Evolutionary conservation across 2,329 filamentous ascomycete genomes (phyloP), one percentile per base, ranked within the genome.

Genomic region (Penicillium freii): DNA sequence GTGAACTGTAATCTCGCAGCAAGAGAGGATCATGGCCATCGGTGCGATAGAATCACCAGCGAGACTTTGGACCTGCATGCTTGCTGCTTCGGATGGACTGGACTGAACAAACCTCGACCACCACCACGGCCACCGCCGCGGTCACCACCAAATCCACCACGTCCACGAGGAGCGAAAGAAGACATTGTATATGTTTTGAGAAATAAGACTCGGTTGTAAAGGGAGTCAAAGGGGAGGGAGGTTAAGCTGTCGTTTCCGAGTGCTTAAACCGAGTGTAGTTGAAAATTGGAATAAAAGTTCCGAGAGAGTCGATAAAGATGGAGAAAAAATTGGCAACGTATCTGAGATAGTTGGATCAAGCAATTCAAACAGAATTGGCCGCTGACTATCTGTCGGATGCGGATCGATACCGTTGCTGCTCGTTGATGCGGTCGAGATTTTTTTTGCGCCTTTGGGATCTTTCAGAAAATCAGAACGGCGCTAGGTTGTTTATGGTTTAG

Each of bases 391-490:
- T 63, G 62, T 69, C 66, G 68, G 60, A 58, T 63, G 62, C 71
- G 59, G 67, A 63, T 73, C 66, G 64, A 70, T 65, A 67, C 70
- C 69, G 68, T 57, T 72, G 69, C 67, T 73, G 62, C 69, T 73
- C 70, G 71, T 67, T 71, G 71, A 66, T 72, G 66, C 70, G 65
- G 70, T 70, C 71, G 71, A 74, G 71, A 72, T 69, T 73, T 73
- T 73, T 51, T 73, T 68, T 66, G 69, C 69, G 69, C 67, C 68
- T 71, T 68, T 69, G 65, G 66, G 70, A 71, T 71, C 70, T 71
- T 72, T 73, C 69, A 61, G 71, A 74, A 74, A 75, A 73, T 72
- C 66, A 71, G 66, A 67, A 67, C 45, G 7, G 52, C 67, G 66
- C 73, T 75, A 75, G 59, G n/a, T 61, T 57, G 1, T 21, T 33